Conservation (phyloP, 345 rosid genomes). For the Murraya koenigii region DNA sequence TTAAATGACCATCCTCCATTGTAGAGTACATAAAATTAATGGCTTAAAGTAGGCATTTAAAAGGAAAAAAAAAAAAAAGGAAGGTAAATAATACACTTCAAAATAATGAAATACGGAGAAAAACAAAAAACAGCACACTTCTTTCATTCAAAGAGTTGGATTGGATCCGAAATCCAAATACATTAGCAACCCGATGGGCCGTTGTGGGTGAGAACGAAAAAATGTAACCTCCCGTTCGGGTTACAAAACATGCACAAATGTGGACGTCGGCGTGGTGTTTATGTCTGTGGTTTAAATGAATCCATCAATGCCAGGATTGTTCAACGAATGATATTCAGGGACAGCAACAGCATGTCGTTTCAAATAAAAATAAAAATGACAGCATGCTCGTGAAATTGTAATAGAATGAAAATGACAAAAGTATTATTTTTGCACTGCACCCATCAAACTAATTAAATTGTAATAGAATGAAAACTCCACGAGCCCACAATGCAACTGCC, state of each 20-base stretch:
- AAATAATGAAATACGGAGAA: too few relatives aligned
- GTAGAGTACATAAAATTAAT: too few relatives aligned
- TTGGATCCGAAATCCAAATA: neutral
- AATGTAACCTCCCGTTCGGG: neutral
- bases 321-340: neutral
- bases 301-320: neutral
- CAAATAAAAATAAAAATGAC: neutral
- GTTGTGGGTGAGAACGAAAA: neutral
- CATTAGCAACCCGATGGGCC: neutral
- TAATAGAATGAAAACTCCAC: too few relatives aligned
- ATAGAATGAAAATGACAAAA: neutral
- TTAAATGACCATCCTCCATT: too few relatives aligned
- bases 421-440: neutral
- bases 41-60: too few relatives aligned
- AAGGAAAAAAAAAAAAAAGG: too few relatives aligned
- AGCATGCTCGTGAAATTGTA: slow-evolving; percentile 10
- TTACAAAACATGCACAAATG: neutral
- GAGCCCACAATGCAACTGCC: neutral
- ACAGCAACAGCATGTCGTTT: neutral
- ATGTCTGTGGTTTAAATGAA: neutral
- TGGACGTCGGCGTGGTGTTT: neutral
- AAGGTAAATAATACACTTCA: too few relatives aligned
- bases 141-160: neutral
- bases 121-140: too few relatives aligned
- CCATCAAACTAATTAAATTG: neutral